Conservation (phyloP, 345 rosid species). For the Salix udensis region DNA sequence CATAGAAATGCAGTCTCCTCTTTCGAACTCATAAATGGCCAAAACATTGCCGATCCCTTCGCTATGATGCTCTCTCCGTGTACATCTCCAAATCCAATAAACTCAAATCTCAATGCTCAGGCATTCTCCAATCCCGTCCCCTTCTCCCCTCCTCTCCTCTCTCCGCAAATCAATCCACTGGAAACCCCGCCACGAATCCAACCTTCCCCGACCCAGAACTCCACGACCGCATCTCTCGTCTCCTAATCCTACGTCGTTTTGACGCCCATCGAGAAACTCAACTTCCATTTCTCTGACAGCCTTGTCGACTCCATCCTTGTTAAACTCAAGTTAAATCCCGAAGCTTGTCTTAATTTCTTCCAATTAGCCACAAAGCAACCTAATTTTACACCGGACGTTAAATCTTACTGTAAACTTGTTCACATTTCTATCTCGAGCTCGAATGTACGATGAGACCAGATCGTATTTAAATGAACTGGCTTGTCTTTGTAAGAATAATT, state of each 20-base stretch:
- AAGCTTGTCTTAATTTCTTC: constrained; percentile 63
- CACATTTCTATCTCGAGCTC: constrained; percentile 76
- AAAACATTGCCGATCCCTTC: too few species aligned
- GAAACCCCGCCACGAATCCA: constrained; percentile 59
- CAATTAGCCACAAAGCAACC: constrained; percentile 56
- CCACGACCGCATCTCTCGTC: constrained; percentile 60
- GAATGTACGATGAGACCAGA: constrained; percentile 61
- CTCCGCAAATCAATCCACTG: constrained; percentile 40
- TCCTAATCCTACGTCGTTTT: constrained; percentile 59
- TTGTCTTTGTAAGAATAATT: constrained; percentile 42
- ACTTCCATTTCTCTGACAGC: constrained; percentile 57
- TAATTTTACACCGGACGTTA: constrained; percentile 51
- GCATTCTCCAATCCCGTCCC: constrained; percentile 23
- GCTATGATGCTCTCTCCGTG: neutral
- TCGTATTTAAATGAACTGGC: constrained; percentile 47
- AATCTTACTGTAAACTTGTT: constrained; percentile 64
- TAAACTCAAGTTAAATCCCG: constrained; percentile 52
- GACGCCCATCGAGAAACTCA: constrained; percentile 50
- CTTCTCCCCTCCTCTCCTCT: constrained; percentile 23
- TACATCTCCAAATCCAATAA: neutral
- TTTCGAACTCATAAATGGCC: too few species aligned
- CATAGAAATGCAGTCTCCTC: too few species aligned
- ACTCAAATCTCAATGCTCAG: constrained; percentile 34
- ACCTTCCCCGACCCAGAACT: constrained; percentile 50
- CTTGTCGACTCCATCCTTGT: constrained; percentile 65